Evolutionary conservation across 2,329 filamentous ascomycete species (phyloP).

Genomic region (Arthrobotrys sinensis): DNA sequence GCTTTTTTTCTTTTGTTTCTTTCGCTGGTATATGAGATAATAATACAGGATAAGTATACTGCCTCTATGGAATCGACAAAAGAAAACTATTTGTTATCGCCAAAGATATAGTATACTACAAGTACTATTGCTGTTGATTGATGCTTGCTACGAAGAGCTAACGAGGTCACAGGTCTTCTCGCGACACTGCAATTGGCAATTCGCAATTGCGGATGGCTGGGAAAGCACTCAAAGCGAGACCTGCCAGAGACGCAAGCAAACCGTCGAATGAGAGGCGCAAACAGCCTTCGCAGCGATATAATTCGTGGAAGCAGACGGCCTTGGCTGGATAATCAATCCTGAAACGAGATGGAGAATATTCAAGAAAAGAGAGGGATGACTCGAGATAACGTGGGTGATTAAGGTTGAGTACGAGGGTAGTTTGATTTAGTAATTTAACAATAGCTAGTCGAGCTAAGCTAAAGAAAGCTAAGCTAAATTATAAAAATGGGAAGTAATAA

Average conservation of each 20-base stretch:
- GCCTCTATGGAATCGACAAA: conserved; percentile 43
- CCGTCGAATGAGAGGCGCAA: conserved; percentile 60
- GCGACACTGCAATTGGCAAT: conserved; percentile 12
- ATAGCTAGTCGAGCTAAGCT: conserved; percentile 28
- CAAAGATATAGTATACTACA: conserved; percentile 55
- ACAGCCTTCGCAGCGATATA: conserved; percentile 45
- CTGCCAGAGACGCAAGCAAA: conserved; percentile 58
- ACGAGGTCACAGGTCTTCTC: conserved; percentile 40
- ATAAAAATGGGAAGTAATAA: conserved; percentile 12
- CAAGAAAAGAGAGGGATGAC: conserved; percentile 26
- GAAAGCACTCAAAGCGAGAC: conserved; percentile 39
- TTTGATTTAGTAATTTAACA: neutral
- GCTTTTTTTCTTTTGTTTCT: conserved; percentile 19
- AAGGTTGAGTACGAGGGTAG: neutral
- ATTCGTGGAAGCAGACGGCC: conserved; percentile 50
- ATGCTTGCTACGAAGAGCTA: conserved; percentile 14
- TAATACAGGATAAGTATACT: conserved; percentile 60
- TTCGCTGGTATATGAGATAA: conserved; percentile 25
- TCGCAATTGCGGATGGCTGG: conserved; percentile 58
- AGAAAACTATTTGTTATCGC: conserved; percentile 42
- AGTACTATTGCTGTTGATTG: conserved; percentile 31
- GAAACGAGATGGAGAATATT: conserved; percentile 50
- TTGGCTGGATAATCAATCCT: conserved; percentile 60
- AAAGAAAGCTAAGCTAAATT: conserved; percentile 4
- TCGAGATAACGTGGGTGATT: conserved; percentile 25